Evolutionary conservation across 176 grass and related monocot genomes (phyloP), one percentile per base, ranked within the genome.

Genomic region (Cocos nucifera): DNA sequence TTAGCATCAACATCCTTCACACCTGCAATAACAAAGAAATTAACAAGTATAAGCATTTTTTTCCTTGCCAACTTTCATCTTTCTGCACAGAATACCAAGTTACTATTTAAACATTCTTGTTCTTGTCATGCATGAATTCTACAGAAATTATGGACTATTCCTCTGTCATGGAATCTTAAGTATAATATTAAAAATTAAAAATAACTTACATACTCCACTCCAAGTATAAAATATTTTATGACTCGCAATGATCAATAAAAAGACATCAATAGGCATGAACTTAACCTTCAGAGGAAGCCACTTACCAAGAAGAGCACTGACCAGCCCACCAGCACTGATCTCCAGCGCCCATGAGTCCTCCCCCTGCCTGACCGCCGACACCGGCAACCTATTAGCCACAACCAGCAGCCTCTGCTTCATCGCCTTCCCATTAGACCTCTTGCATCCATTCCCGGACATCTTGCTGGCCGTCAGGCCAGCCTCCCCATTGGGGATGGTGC

Each of bases 361-460:
- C 26, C 88, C 88, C 69, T 71, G 80, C 59, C 94, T 86, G 24
- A 93, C 84, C 25, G 94, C 94, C 3, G 94, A 93, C 21, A 99
- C 94, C 4, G 94, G 94, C 14, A 99, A 73, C 22, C 94, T 78
- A 70, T 99, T 99, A 19, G 94, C 94, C 16, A 99, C 94, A 44
- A 99, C 94, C 48, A 99, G 94, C 26, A 99, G 74, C 56, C 94
- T 73, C 79, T 99, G 94, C 79, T 89, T 99, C 94, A 99, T 99
- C 59, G 73, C 79, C 26, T 79, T 21, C 24, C 2, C 70, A 65
- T 49, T 35, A 58, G 50, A 64, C 23, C 56, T 64, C 72, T 59
- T 59, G 49, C 6, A 75, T 51, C 50, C 68, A 20, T 14, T 50
- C 61, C 63, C 67, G 26, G 10, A 53, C 50, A 29, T 64, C 29